phyloP scores from a whole-genome alignment of 1,139 yeast genomes.

The Kodamaea suecica region DNA sequence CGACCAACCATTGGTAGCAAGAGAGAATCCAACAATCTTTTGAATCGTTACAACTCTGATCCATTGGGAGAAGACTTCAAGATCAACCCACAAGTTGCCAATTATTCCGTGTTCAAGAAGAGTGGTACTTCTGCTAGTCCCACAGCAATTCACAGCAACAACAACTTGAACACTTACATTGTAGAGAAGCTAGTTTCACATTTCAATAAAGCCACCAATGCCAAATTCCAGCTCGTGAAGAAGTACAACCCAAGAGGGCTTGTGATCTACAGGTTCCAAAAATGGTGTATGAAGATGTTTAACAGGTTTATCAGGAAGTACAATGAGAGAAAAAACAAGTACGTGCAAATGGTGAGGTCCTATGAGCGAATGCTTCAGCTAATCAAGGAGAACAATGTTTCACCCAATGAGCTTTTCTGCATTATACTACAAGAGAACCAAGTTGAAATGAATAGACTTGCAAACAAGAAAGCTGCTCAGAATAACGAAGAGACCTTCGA shows the following conservation, averaged over 20 bases:
- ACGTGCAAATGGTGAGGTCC: conserved; percentile 20
- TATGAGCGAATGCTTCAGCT: conserved; percentile 27
- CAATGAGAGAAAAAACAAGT: conserved; percentile 19
- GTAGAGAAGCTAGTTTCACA: conserved; percentile 27
- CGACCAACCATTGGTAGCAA: not conserved
- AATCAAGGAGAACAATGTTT: conserved; percentile 20
- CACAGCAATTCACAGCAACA: not conserved
- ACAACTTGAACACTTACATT: conserved; percentile 20
- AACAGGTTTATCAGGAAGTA: conserved; percentile 34
- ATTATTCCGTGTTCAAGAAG: conserved; percentile 13
- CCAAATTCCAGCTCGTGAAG: conserved; percentile 17
- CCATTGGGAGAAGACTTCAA: conserved; percentile 11
- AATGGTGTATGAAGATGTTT: conserved; percentile 39
- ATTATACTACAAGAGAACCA: conserved; percentile 29
- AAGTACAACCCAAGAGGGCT: conserved; percentile 28
- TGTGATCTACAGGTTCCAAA: conserved; percentile 29
- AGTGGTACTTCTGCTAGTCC: conserved; percentile 1
- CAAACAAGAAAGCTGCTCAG: conserved; percentile 9
- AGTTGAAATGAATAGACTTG: conserved; percentile 21
- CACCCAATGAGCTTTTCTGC: conserved; percentile 22
- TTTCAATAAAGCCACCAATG: conserved; percentile 19
- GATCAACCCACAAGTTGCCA: conserved; percentile 19
- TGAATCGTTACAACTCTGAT: not conserved
- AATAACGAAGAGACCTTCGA: conserved; percentile 1
- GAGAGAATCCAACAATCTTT: not conserved